Conservation (phyloP, 495 filamentous ascomycete genomes). For the Aspergillus incahuasiensis region DNA sequence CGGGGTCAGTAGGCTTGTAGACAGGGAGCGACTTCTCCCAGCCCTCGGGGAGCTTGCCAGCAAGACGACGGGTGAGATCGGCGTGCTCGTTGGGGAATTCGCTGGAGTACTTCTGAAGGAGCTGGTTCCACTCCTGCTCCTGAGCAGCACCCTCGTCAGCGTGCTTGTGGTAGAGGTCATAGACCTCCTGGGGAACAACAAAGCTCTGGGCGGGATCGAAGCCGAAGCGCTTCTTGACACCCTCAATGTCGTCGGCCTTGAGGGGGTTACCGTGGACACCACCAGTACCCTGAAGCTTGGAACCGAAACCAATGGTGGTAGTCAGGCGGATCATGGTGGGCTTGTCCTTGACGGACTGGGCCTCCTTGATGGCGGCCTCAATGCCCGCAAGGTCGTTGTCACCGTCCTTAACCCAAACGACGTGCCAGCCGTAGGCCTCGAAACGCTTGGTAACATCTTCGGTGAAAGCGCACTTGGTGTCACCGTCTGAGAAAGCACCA, state of each 20-base stretch:
- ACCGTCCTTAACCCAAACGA: slow-evolving; percentile 78
- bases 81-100: slow-evolving; percentile 70
- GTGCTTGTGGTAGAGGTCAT: slow-evolving; percentile 81
- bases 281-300: slow-evolving; percentile 85
- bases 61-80: slow-evolving; percentile 78
- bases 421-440: slow-evolving; percentile 97
- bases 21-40: slow-evolving; percentile 93
- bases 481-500: slow-evolving; percentile 58
- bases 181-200: slow-evolving; percentile 90
- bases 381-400: slow-evolving; percentile 86
- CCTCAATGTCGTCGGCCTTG: slow-evolving; percentile 86
- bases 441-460: slow-evolving; percentile 96
- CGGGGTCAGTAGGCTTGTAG: slow-evolving; percentile 83
- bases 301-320: slow-evolving; percentile 97
- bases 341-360: slow-evolving; percentile 88
- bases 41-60: slow-evolving; percentile 84
- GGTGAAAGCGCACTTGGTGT: slow-evolving; percentile 93
- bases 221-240: slow-evolving; percentile 89
- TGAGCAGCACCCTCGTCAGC: slow-evolving; percentile 78
- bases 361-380: slow-evolving; percentile 79
- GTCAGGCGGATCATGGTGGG: slow-evolving; percentile 94
- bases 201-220: slow-evolving; percentile 95
- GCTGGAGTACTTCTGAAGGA: slow-evolving; percentile 79
- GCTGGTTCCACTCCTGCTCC: slow-evolving; percentile 93
- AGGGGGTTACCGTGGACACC: slow-evolving; percentile 94